Conservation (phyloP, 1,139 yeast species). For the Pichia sp. region DNA sequence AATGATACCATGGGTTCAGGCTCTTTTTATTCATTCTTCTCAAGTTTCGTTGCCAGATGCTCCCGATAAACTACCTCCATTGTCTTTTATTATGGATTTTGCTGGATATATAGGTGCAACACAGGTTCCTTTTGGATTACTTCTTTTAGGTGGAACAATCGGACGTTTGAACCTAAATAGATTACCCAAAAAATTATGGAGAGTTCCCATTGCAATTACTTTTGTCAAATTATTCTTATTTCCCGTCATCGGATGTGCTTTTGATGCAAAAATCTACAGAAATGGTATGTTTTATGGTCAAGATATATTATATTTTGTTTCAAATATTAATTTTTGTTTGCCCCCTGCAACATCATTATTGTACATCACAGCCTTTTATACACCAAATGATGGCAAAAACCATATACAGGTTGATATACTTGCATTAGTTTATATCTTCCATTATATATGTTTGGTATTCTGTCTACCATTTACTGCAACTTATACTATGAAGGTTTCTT, state of each 20-base stretch:
- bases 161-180: slow-evolving; percentile 56
- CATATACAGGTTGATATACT: slow-evolving; percentile 78
- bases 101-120: slow-evolving; percentile 77
- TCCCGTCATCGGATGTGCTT: slow-evolving; percentile 57
- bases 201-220: slow-evolving; percentile 40
- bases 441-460: slow-evolving; percentile 53
- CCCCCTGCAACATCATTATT: slow-evolving; percentile 85
- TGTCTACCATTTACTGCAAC: slow-evolving; percentile 63
- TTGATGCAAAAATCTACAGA: slow-evolving; percentile 41
- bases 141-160: slow-evolving; percentile 79
- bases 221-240: slow-evolving; percentile 42
- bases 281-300: slow-evolving; percentile 52
- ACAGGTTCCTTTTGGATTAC: slow-evolving; percentile 78
- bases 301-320: slow-evolving; percentile 55
- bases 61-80: slow-evolving; percentile 78
- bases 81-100: slow-evolving; percentile 77
- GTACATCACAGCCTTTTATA: slow-evolving; percentile 76
- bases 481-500: slow-evolving; percentile 41
- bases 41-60: slow-evolving; percentile 48
- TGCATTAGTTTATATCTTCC: slow-evolving; percentile 63
- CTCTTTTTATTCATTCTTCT: slow-evolving; percentile 53
- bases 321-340: slow-evolving; percentile 68
- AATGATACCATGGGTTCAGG: slow-evolving; percentile 82
- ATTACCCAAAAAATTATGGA: slow-evolving; percentile 69
- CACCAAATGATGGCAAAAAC: slow-evolving; percentile 52